These are phyloP conservation scores for Hsuehochloa calcarea DNA, from an alignment of 176 grass and related monocot genomes.

Conservation along the genomic window DNA sequence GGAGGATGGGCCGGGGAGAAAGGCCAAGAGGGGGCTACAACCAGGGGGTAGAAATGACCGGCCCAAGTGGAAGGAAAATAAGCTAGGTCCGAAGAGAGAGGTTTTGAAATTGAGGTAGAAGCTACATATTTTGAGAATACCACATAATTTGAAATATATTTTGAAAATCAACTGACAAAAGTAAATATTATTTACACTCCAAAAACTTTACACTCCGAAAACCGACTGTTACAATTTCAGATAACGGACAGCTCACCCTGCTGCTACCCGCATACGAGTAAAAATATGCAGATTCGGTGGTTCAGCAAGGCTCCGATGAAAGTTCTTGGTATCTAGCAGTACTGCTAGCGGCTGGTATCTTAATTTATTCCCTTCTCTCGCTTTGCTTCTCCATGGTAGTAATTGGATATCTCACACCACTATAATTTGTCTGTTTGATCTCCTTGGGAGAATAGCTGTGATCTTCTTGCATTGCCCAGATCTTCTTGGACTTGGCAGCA, in stretches of 20 bases:
- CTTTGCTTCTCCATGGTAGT: conserved; percentile 26
- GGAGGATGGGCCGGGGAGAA: no score
- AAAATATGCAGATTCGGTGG: conserved; percentile 40
- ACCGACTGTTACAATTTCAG: no score
- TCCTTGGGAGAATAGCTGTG: conserved; percentile 20
- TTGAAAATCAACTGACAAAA: no score
- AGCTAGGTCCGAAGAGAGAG: no score
- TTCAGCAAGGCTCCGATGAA: conserved; percentile 37
- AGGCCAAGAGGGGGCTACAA: no score
- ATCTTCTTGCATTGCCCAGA: conserved; percentile 35
- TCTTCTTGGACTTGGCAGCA: conserved; percentile 31
- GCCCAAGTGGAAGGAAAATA: no score
- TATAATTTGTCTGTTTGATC: conserved; percentile 38
- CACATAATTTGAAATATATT: no score
- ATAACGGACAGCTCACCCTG: conserved; percentile 50
- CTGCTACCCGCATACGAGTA: conserved; percentile 35
- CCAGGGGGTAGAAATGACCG: no score
- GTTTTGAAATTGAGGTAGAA: no score
- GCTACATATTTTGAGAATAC: no score
- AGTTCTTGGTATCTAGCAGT: conserved; percentile 36
- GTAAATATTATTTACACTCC: no score
- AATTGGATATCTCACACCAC: conserved; percentile 41
- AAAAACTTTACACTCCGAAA: no score
- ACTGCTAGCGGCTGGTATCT: conserved; percentile 29
- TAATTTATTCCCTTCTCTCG: conserved; percentile 24